Evolutionary conservation across 1,284 basidiomycete species (phyloP).

Genomic region (Ustilago tritici): DNA sequence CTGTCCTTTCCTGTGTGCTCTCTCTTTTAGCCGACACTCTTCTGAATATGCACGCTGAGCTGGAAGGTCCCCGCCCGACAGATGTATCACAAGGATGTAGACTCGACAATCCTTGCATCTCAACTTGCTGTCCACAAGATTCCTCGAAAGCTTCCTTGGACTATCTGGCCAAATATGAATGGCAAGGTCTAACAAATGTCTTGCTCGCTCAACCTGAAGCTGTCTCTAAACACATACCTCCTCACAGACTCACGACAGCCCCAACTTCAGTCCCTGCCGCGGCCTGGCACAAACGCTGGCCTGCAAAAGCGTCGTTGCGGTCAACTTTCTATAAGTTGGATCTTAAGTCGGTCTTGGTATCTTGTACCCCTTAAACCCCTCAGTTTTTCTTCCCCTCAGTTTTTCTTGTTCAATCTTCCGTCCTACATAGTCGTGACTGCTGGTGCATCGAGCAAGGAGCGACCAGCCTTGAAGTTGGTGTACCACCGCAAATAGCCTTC

Average conservation of each 20-base stretch:
- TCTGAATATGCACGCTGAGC: slow-evolving; percentile 9
- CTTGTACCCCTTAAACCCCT: neutral
- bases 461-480: slow-evolving; percentile 55
- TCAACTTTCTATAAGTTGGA: neutral
- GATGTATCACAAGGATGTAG: neutral
- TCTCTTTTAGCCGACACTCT: neutral
- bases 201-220: neutral
- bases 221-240: neutral
- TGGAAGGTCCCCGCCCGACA: slow-evolving; percentile 13
- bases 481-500: slow-evolving; percentile 59
- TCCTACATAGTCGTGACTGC: slow-evolving; percentile 28
- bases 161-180: neutral
- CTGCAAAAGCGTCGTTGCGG: neutral
- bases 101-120: slow-evolving; percentile 13
- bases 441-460: slow-evolving; percentile 46
- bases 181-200: neutral
- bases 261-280: neutral
- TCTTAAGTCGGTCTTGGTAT: neutral
- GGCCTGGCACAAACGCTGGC: neutral
- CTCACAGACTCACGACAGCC: neutral
- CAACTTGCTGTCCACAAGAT: slow-evolving; percentile 13
- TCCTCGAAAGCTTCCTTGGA: slow-evolving; percentile 21
- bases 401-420: neutral
- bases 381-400: too few relatives aligned
- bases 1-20: neutral